Conservation (phyloP, 768 basidiomycete genomes). For the Russula compacta region DNA sequence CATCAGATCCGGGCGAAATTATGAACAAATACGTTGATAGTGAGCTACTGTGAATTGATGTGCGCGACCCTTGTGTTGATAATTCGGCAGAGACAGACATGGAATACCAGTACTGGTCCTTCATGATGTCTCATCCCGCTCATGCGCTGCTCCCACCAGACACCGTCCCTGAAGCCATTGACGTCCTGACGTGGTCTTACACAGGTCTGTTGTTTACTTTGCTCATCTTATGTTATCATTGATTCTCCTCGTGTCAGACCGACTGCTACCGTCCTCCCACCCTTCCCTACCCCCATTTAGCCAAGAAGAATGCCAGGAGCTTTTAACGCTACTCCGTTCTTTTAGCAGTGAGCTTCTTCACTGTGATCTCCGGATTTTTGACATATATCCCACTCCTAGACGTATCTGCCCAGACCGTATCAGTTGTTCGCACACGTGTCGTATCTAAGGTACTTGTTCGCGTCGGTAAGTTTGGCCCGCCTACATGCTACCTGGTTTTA, state of each 20-base stretch:
- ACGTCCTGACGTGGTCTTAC: conserved; percentile 73
- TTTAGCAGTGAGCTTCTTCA: conserved; percentile 24
- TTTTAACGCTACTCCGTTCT: conserved; percentile 49
- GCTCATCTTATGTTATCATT: neutral
- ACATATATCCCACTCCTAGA: neutral
- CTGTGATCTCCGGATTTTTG: neutral
- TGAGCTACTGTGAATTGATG: conserved; percentile 23
- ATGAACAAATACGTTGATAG: conserved; percentile 32
- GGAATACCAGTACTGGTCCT: conserved; percentile 77
- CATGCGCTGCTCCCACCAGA: conserved; percentile 49
- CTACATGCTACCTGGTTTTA: neutral
- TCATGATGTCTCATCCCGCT: conserved; percentile 70
- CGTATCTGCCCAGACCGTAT: neutral
- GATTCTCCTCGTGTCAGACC: conserved; percentile 37
- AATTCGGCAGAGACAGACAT: conserved; percentile 49
- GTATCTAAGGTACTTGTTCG: conserved; percentile 19
- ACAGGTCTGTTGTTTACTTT: conserved; percentile 39
- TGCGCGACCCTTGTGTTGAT: neutral
- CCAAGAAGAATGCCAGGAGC: conserved; percentile 69
- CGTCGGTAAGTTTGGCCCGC: conserved; percentile 11
- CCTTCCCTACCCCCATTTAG: conserved; percentile 57
- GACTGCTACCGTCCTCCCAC: conserved; percentile 52
- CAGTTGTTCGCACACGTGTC: conserved; percentile 17
- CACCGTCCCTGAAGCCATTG: conserved; percentile 60
- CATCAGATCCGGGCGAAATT: conserved; percentile 22